Conservation (phyloP, 352 stramenopile genomes). For the Globisporangium lucens region DNA sequence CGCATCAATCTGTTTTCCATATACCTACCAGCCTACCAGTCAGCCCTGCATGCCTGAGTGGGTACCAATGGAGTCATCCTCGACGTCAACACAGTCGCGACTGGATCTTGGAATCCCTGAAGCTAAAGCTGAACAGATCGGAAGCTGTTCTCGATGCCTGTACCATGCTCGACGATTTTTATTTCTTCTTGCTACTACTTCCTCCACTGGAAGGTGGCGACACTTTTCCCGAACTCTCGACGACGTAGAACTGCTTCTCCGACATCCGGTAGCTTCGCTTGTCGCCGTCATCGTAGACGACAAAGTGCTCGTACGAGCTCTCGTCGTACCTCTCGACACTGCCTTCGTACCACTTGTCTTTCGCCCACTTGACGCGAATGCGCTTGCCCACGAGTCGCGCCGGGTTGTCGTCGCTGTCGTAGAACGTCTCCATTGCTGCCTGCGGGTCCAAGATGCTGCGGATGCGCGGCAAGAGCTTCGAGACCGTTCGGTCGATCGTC, state of each 20-base stretch:
- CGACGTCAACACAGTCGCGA: background rate
- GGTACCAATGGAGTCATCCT: too few relatives aligned
- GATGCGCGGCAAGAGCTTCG: constrained; percentile 58
- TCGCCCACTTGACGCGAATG: constrained; percentile 86
- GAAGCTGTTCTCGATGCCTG: background rate
- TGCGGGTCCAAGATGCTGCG: constrained; percentile 45
- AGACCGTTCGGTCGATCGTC: constrained; percentile 55
- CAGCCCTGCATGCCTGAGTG: background rate
- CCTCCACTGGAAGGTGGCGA: constrained; percentile 21
- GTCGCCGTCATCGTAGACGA: constrained; percentile 86
- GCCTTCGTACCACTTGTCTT: constrained; percentile 89
- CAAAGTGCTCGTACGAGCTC: constrained; percentile 74
- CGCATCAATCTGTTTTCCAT: background rate
- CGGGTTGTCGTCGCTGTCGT: constrained; percentile 88
- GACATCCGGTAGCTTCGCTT: constrained; percentile 87
- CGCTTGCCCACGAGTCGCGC: constrained; percentile 77
- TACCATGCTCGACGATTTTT: background rate
- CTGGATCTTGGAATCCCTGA: background rate
- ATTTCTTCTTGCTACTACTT: constrained; percentile 11
- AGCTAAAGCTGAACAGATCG: background rate
- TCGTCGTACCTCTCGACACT: constrained; percentile 76
- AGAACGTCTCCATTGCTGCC: constrained; percentile 63
- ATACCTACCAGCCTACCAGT: background rate
- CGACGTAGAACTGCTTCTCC: constrained; percentile 86
- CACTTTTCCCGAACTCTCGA: constrained; percentile 27